Percentiles rank a stretch among this genome's conserved stretches.
These are phyloP conservation scores for Chaetoceros tenuissimus DNA, from an alignment of 108 stramenopile genomes.

Conservation along the genomic window DNA sequence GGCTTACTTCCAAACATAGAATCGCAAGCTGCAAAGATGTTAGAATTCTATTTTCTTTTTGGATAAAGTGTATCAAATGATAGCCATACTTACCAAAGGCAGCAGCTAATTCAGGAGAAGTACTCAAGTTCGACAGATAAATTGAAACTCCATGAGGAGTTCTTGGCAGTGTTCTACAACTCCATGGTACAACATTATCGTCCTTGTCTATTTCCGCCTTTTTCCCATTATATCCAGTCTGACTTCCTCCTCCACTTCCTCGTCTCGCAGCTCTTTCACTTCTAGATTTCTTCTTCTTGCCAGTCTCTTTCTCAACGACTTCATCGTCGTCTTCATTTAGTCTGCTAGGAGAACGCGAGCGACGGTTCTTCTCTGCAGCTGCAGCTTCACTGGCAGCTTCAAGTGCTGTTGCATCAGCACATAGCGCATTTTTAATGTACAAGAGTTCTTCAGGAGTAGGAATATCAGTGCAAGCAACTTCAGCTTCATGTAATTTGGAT, in stretches of 20 bases:
- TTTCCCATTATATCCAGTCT: background rate
- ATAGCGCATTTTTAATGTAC: constrained; percentile 13
- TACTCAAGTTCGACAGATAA: constrained; percentile 49
- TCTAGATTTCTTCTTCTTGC: constrained; percentile 4
- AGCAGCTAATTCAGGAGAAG: constrained; percentile 48
- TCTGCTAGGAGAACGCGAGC: constrained; percentile 9
- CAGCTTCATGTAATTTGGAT: constrained; percentile 26
- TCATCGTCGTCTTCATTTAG: constrained; percentile 29
- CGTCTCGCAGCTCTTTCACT: constrained; percentile 2
- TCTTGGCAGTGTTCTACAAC: constrained; percentile 44
- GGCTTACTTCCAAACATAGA: constrained; percentile 15
- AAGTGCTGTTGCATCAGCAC: background rate
- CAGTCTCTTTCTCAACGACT: constrained; percentile 10
- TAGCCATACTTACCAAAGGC: constrained; percentile 38
- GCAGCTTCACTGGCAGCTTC: background rate
- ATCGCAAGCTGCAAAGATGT: constrained; percentile 6
- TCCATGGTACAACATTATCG: constrained; percentile 48
- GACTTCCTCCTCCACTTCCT: background rate
- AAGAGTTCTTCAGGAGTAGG: constrained; percentile 23
- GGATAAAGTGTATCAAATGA: background rate
- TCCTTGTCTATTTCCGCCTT: constrained; percentile 6
- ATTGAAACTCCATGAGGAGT: constrained; percentile 74
- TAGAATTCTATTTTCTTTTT: background rate
- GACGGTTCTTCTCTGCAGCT: constrained; percentile 7
- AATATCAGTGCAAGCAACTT: constrained; percentile 29